These are phyloP conservation scores for Bretschneidera sinensis DNA, from an alignment of 345 rosid genomes.

Conservation along the genomic window DNA sequence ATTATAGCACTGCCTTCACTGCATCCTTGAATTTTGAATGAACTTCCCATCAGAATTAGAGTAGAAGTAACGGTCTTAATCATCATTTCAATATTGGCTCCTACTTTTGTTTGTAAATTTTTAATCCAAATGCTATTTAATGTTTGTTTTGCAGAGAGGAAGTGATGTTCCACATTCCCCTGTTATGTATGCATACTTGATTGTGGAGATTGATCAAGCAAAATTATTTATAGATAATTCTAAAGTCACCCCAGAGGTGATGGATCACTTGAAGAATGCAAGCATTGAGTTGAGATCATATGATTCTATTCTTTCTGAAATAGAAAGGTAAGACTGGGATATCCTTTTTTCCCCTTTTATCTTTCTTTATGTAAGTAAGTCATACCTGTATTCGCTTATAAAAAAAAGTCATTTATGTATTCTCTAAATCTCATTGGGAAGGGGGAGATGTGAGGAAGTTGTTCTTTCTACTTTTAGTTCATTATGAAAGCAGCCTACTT, in stretches of 20 bases:
- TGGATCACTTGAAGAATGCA: conserved; percentile 62
- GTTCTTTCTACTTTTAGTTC: background rate
- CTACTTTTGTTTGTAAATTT: conserved; percentile 3
- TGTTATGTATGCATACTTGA: conserved; percentile 82
- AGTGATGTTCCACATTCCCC: conserved; percentile 97
- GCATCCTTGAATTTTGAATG: background rate
- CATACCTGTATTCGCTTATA: background rate
- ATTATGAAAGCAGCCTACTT: background rate
- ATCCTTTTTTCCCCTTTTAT: background rate
- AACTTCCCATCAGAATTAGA: background rate
- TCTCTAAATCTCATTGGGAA: too few species aligned
- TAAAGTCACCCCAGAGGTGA: conserved; percentile 72
- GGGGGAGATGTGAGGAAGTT: background rate
- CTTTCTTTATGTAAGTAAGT: too few species aligned
- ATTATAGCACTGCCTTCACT: background rate
- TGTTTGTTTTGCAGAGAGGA: conserved; percentile 69
- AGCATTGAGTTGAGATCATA: conserved; percentile 70
- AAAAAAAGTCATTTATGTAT: too few species aligned
- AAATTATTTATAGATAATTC: conserved; percentile 60
- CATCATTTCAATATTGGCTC: background rate
- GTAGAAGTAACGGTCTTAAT: background rate
- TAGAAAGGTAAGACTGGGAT: conserved; percentile 52
- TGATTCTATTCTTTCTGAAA: conserved; percentile 63
- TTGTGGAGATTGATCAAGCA: conserved; percentile 65
- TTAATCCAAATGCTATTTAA: background rate